Percentiles rank a stretch among this genome's conserved stretches.
These are phyloP conservation scores for Candida sakaeoensis DNA, from an alignment of 805 yeast genomes.

Conservation along the genomic window DNA sequence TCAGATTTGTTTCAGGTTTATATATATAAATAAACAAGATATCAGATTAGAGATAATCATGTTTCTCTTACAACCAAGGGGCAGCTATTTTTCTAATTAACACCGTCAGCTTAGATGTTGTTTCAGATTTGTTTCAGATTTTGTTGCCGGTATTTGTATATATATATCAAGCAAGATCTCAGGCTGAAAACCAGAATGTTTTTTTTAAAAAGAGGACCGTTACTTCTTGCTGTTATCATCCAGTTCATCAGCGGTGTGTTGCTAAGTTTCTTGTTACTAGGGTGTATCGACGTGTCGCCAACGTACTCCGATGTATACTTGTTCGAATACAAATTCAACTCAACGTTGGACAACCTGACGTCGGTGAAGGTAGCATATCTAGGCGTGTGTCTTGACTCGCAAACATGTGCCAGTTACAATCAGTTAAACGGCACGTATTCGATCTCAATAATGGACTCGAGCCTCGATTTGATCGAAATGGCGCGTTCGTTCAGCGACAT, in stretches of 20 bases:
- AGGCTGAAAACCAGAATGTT: conserved; percentile 2
- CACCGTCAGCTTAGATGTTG: no score
- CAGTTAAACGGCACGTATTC: conserved; percentile 16
- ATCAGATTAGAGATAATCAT: no score
- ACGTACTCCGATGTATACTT: conserved; percentile 49
- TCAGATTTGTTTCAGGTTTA: conserved; percentile 2
- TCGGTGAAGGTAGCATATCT: conserved; percentile 54
- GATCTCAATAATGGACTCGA: conserved; percentile 5
- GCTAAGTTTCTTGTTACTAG: conserved; percentile 52
- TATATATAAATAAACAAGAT: no score
- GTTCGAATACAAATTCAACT: conserved; percentile 46
- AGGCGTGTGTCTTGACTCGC: conserved; percentile 49
- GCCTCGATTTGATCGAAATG: conserved; percentile 44
- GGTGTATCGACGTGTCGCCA: conserved; percentile 42
- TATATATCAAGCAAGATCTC: no score
- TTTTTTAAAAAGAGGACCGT: conserved; percentile 6
- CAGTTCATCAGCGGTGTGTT: conserved; percentile 49
- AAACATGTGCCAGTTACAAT: conserved; percentile 34
- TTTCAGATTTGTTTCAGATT: background rate
- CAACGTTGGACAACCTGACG: conserved; percentile 35
- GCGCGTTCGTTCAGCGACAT: conserved; percentile 44
- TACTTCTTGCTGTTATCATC: conserved; percentile 31
- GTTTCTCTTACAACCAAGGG: no score
- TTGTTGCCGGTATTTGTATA: no score
- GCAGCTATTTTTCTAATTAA: no score